Conservation (phyloP, 148 eudicot genomes). For the Rhododendron kiyosumense region DNA sequence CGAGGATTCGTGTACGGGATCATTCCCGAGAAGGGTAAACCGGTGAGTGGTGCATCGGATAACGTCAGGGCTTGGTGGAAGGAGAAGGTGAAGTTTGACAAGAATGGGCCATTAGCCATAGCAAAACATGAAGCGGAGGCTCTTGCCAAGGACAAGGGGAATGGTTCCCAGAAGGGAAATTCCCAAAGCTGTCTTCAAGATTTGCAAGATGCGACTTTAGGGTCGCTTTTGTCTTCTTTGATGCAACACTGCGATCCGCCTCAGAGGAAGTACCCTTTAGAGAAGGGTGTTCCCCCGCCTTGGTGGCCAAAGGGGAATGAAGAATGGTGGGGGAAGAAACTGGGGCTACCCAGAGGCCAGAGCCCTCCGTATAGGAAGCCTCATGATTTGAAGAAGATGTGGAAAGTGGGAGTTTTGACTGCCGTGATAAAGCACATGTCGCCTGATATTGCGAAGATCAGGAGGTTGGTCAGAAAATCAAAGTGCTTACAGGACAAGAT, state of each 20-base stretch:
- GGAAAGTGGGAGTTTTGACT: conserved; percentile 94
- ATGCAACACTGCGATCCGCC: conserved; percentile 97
- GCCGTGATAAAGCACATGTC: conserved; percentile 97
- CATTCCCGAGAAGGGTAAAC: conserved; percentile 96
- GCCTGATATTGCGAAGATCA: conserved; percentile 82
- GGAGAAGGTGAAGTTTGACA: conserved; percentile 92
- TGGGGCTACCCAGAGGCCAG: conserved; percentile 64
- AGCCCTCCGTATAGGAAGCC: conserved; percentile 89
- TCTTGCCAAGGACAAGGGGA: conserved; percentile 38
- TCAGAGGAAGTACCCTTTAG: conserved; percentile 84
- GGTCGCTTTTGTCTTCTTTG: conserved; percentile 85
- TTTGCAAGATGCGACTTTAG: conserved; percentile 91
- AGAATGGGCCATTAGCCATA: conserved; percentile 89
- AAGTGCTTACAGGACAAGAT: conserved; percentile 96
- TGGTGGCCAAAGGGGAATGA: conserved; percentile 95
- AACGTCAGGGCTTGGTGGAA: conserved; percentile 99
- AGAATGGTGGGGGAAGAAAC: conserved; percentile 67
- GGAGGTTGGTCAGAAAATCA: conserved; percentile 72
- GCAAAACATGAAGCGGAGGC: conserved; percentile 67
- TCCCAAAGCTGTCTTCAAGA: conserved; percentile 64
- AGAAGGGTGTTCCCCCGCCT: conserved; percentile 76
- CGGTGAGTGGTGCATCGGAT: conserved; percentile 91
- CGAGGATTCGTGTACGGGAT: conserved; percentile 95
- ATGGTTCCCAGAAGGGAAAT: conserved; percentile 40
- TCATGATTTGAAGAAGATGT: conserved; percentile 93